Base-by-base conservation (phyloP, 805 yeast genomes). In the Yarrowia deformans region DNA sequence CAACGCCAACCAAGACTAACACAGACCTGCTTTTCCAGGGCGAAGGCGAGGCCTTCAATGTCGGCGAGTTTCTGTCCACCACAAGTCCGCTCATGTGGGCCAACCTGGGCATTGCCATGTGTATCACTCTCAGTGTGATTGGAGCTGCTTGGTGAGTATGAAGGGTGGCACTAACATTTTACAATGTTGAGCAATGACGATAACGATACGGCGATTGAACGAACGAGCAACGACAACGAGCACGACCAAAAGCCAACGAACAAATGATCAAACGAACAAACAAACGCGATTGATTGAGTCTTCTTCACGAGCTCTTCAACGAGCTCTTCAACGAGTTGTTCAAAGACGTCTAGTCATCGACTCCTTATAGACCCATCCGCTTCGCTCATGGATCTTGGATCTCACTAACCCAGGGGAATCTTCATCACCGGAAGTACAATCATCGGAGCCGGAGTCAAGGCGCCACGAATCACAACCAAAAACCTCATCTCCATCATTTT, bases 1-100 rank as follows among this genome's bases (percentile, higher is more conserved):
- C n/a, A n/a, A n/a, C n/a, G n/a, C n/a, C n/a, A n/a, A n/a, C n/a
- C n/a, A n/a, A n/a, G n/a, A n/a, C 66, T 60, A 60, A 60, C 67
- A 1, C 46, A 64, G 68, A 66, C 52, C 49, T 66, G 69, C 83
- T 95, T 73, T 92, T 95, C 85, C 92, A 93, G 71, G 97, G 97
- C 66, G 88, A 91, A 70, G 98, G 98, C 56, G 97, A 93, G 78
- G 84, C 87, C 67, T 95, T 95, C 83, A 90, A 95, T 79, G 87
- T 95, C 70, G 99, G 99, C 67, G 88, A 88, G 73, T 93, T 94
- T 77, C 84, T 95, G 73, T 87, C 88, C 73, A 83, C 89, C 45
- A 87, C 95, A 2, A 92, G 98, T 29, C 99, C 99, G 8, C 95
- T 95, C 78, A 86, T 95, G 89, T 95, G 98, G 98, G 98, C 98